phyloP scores from a whole-genome alignment of 257 asterid species.

The Ballota nigra region DNA sequence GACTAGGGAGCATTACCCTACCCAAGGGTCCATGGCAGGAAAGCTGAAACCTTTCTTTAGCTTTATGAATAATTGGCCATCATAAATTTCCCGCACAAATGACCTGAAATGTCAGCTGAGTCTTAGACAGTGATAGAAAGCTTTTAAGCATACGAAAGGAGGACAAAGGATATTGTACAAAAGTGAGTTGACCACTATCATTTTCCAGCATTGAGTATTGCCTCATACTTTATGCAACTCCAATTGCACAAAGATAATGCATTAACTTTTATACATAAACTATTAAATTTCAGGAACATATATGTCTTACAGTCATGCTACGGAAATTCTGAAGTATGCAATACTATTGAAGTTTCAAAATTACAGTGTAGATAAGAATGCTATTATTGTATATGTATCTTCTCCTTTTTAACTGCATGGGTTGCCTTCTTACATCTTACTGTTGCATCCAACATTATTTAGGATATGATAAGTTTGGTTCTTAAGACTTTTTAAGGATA shows the following conservation, averaged over 20 bases:
- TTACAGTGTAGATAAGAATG: background rate
- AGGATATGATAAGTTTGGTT: background rate
- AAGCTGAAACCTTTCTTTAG: constrained; percentile 71
- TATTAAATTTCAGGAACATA: background rate
- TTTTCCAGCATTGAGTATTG: background rate
- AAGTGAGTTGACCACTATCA: too few species aligned
- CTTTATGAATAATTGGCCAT: constrained; percentile 86
- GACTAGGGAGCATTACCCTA: constrained; percentile 43
- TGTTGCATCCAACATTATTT: background rate
- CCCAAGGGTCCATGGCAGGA: constrained; percentile 99
- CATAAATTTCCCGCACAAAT: constrained; percentile 87
- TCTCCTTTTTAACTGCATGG: background rate
- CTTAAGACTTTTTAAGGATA: background rate
- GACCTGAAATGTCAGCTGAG: constrained; percentile 46
- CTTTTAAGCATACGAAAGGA: constrained; percentile 13
- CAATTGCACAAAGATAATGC: background rate
- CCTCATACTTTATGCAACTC: background rate
- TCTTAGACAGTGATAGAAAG: background rate
- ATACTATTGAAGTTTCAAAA: background rate
- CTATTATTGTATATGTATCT: background rate
- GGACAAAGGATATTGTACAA: background rate
- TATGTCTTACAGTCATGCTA: background rate
- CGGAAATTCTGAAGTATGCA: background rate
- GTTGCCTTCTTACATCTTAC: background rate
- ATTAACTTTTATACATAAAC: background rate